Percentiles rank a stretch among this genome's conserved stretches.
Evolutionary conservation across 306 rosid species (phyloP).

Genomic region (Parietaria judaica): DNA sequence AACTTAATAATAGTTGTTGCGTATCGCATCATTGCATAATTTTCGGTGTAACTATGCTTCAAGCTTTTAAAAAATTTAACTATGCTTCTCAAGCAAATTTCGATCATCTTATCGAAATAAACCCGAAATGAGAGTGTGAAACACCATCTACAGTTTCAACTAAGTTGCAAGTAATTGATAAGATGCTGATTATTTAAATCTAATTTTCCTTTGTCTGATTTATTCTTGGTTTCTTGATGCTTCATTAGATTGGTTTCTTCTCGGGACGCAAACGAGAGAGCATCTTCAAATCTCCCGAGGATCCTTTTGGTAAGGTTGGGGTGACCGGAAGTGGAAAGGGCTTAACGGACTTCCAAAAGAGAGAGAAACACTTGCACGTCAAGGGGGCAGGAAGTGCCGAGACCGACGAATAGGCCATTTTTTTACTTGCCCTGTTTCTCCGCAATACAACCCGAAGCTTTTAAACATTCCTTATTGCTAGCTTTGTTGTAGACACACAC

Average conservation of each 20-base stretch:
- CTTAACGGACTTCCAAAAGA: slow-evolving; percentile 88
- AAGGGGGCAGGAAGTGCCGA: slow-evolving; percentile 67
- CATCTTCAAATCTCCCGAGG: slow-evolving; percentile 96
- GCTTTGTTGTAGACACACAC: too few species aligned
- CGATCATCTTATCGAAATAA: too few species aligned
- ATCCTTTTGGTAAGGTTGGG: slow-evolving; percentile 92
- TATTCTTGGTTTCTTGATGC: background rate
- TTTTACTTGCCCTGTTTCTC: background rate
- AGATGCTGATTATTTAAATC: too few species aligned
- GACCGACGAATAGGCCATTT: slow-evolving; percentile 50
- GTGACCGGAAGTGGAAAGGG: slow-evolving; percentile 99
- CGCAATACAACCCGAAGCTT: background rate
- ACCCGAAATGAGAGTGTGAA: too few species aligned
- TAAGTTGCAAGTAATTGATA: too few species aligned
- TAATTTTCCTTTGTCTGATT: background rate
- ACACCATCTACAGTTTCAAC: too few species aligned
- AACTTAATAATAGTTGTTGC: too few species aligned
- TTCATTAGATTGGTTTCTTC: slow-evolving; percentile 71
- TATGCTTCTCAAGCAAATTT: too few species aligned
- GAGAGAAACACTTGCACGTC: slow-evolving; percentile 95
- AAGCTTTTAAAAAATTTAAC: too few species aligned
- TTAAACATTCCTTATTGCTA: too few species aligned
- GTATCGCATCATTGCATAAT: too few species aligned
- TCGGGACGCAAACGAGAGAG: slow-evolving; percentile 91
- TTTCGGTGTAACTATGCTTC: background rate